These are phyloP conservation scores for Amanita pseudoporphyria DNA, from an alignment of 768 basidiomycete species.

Conservation along the genomic window DNA sequence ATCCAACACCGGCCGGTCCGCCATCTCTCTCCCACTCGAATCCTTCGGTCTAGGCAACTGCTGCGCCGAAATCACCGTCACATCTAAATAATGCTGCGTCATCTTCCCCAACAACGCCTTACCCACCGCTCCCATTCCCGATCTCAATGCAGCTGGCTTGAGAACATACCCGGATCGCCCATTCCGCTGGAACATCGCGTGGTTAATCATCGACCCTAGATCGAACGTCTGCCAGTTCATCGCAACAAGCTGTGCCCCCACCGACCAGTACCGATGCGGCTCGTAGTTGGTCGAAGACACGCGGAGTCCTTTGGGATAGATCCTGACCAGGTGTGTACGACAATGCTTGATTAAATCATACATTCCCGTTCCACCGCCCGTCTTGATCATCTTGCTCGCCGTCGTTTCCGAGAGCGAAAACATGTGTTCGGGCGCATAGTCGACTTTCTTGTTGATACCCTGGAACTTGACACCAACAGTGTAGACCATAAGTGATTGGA, in stretches of 20 bases:
- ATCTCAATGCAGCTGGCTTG: conserved; percentile 72
- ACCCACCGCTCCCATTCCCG: not conserved
- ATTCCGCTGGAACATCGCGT: conserved; percentile 92
- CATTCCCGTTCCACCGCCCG: conserved; percentile 29
- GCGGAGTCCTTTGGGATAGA: conserved; percentile 79
- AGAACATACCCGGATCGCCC: conserved; percentile 85
- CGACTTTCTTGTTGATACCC: conserved; percentile 79
- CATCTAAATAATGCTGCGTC: conserved; percentile 36
- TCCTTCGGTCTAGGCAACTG: conserved; percentile 79
- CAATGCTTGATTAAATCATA: conserved; percentile 80
- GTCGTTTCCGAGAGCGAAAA: conserved; percentile 88
- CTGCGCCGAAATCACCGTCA: conserved; percentile 75
- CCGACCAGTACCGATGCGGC: conserved; percentile 84
- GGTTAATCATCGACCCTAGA: conserved; percentile 84
- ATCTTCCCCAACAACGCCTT: conserved; percentile 8
- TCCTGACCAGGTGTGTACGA: conserved; percentile 69
- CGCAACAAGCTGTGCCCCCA: conserved; percentile 83
- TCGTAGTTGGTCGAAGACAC: conserved; percentile 82
- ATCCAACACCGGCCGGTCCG: conserved; percentile 41
- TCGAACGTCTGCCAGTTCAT: conserved; percentile 98
- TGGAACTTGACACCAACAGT: conserved; percentile 94
- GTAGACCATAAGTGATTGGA: conserved; percentile 78
- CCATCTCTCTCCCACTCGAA: conserved; percentile 52
- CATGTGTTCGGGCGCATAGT: conserved; percentile 81
- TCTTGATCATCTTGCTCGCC: conserved; percentile 67